These are phyloP conservation scores for Cymodocea nodosa DNA, from an alignment of 116 monocot species.

Conservation along the genomic window DNA sequence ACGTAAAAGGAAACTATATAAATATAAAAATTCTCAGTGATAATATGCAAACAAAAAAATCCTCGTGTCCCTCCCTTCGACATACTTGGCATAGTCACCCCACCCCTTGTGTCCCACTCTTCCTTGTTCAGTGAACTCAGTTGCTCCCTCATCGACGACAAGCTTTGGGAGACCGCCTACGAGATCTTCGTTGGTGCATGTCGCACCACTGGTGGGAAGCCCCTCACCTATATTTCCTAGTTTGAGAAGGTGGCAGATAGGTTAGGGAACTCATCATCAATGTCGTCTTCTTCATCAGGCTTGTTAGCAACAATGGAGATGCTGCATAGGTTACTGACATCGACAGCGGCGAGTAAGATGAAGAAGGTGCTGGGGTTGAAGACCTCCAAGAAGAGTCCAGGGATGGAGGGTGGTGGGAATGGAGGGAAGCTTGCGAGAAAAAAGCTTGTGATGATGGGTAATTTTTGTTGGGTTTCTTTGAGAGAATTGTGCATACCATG, in stretches of 20 bases:
- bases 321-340: conserved; percentile 65
- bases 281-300: too few species aligned
- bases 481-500: too few species aligned
- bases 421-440: too few species aligned
- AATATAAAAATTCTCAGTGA: too few species aligned
- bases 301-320: not conserved
- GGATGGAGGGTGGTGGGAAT: conserved; percentile 1
- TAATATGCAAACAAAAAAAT: too few species aligned
- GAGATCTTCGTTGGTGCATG: conserved; percentile 77
- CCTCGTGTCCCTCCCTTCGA: not conserved
- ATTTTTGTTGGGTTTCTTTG: too few species aligned
- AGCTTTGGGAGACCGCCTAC: conserved; percentile 66
- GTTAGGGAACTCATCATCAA: too few species aligned
- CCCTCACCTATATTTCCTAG: conserved; percentile 56
- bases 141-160: conserved; percentile 26
- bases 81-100: not conserved
- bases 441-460: too few species aligned
- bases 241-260: too few species aligned
- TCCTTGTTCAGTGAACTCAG: conserved; percentile 49
- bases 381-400: conserved; percentile 27
- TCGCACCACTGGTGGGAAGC: conserved; percentile 54
- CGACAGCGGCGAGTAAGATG: conserved; percentile 93
- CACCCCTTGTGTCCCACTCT: conserved; percentile 16
- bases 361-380: conserved; percentile 92
- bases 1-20: too few species aligned